phyloP scores from a whole-genome alignment of 176 grass and related monocot species.

The Oryza glaberrima region DNA sequence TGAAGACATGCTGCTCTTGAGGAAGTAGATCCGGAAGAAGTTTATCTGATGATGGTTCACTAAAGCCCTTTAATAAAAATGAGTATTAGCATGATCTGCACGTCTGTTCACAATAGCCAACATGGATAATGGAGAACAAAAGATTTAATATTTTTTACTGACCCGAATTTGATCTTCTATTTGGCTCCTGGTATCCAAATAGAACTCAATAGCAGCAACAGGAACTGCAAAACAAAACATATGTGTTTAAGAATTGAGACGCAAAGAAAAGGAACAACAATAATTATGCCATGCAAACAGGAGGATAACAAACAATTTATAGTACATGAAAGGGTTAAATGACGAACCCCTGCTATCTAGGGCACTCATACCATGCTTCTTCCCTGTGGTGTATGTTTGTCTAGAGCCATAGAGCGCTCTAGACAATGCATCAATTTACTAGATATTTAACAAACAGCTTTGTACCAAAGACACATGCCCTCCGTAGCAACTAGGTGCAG shows the following conservation, averaged over 20 bases:
- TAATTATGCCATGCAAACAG: neutral
- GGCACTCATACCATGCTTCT: neutral
- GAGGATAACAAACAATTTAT: conserved; percentile 19
- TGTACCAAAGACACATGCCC: neutral
- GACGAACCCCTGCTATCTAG: conserved; percentile 14
- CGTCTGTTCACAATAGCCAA: conserved; percentile 38
- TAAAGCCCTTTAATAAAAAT: conserved; percentile 70
- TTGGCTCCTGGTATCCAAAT: conserved; percentile 75
- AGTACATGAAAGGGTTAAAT: conserved; percentile 1
- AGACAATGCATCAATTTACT: conserved; percentile 11
- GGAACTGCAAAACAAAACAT: conserved; percentile 63
- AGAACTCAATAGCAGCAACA: conserved; percentile 63
- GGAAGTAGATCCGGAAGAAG: conserved; percentile 93
- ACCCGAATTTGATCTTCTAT: conserved; percentile 94
- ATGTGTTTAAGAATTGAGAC: conserved; percentile 7
- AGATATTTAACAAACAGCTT: conserved; percentile 3
- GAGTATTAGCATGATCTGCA: conserved; percentile 27
- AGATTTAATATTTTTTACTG: conserved; percentile 40
- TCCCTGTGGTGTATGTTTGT: neutral
- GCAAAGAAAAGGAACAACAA: conserved; percentile 1
- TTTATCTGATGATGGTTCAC: conserved; percentile 96
- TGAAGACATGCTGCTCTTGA: conserved; percentile 92
- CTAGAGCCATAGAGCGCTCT: conserved; percentile 30
- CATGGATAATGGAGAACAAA: conserved; percentile 21
- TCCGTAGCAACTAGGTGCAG: neutral